Percentiles rank a stretch among this genome's conserved stretches.
These are phyloP conservation scores for Rhynchospora breviuscula DNA, from an alignment of 176 grass and related monocot genomes.

Conservation along the genomic window DNA sequence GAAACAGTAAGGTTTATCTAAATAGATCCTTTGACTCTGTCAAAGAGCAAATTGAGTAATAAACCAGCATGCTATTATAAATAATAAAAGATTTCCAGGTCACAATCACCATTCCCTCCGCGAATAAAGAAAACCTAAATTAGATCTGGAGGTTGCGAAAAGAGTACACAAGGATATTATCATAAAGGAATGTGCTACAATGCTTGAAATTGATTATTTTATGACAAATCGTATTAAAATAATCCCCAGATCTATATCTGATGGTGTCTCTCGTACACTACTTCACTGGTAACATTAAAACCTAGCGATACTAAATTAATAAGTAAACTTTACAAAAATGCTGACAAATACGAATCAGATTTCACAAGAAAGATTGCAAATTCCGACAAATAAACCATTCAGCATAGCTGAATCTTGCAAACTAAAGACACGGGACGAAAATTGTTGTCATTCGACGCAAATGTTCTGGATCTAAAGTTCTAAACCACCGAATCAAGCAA, in stretches of 20 bases:
- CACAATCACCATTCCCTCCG: neutral
- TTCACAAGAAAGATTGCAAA: neutral
- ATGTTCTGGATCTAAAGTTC: neutral
- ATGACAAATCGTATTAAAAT: neutral
- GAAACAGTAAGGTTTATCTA: neutral
- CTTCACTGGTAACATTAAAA: neutral
- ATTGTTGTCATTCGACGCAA: neutral
- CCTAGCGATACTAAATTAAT: conserved; percentile 7
- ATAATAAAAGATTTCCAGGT: neutral
- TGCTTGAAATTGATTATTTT: neutral
- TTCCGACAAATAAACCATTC: neutral
- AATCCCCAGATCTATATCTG: conserved; percentile 16
- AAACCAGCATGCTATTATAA: neutral
- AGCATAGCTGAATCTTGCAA: neutral
- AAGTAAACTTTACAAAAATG: neutral
- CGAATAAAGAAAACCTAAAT: conserved; percentile 8
- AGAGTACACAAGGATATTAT: neutral
- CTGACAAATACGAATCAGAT: neutral
- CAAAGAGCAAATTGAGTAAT: neutral
- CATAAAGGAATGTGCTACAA: neutral
- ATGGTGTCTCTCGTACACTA: neutral
- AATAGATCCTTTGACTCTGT: neutral
- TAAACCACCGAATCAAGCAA: neutral
- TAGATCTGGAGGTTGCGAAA: conserved; percentile 5
- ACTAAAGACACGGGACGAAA: neutral